phyloP scores from a whole-genome alignment of 129 eudicot genomes.

The Saussurea involucrata region DNA sequence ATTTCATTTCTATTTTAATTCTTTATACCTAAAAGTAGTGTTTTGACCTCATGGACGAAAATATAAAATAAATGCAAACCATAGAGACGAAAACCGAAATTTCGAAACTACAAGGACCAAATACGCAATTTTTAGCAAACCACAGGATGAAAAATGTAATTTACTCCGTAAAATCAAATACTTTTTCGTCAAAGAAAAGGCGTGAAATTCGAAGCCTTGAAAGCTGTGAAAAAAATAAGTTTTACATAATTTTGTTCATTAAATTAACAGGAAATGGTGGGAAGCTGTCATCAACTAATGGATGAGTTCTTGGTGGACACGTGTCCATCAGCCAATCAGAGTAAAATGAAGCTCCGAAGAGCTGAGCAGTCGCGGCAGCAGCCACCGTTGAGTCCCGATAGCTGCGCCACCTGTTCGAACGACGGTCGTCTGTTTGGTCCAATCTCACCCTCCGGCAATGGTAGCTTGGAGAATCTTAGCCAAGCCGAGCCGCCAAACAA shows the following conservation, averaged over 20 bases:
- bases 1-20: too few relatives aligned
- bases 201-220: conserved; percentile 8
- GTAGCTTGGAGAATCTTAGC: background rate
- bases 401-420: conserved; percentile 30
- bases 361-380: background rate
- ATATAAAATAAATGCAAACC: too few relatives aligned
- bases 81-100: too few relatives aligned
- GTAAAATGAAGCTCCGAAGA: background rate
- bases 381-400: conserved; percentile 28
- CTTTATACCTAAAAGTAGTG: too few relatives aligned
- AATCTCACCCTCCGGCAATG: background rate
- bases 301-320: conserved; percentile 34
- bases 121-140: too few relatives aligned
- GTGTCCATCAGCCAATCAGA: conserved; percentile 28
- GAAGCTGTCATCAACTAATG: conserved; percentile 52
- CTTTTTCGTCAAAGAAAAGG: background rate
- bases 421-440: background rate
- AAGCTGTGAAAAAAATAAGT: background rate
- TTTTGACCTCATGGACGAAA: too few relatives aligned
- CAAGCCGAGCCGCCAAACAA: conserved; percentile 9
- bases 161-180: background rate
- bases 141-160: too few relatives aligned
- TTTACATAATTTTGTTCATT: background rate
- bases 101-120: too few relatives aligned
- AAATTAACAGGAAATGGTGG: conserved; percentile 30